Base-by-base conservation (phyloP, 768 basidiomycete genomes). In the Collybiopsis luxurians region DNA sequence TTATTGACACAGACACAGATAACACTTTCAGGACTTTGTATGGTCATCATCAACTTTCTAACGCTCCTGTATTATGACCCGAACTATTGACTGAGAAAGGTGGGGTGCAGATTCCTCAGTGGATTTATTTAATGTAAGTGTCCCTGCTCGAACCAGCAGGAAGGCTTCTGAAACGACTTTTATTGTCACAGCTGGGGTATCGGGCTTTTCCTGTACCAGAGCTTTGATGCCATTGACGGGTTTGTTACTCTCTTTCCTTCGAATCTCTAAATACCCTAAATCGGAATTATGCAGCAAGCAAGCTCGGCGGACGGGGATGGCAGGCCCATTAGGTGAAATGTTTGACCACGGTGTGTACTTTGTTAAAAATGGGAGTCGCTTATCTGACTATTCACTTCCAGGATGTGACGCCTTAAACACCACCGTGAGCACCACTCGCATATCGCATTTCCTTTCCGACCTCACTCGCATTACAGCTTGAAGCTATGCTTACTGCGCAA, bases 311-410 rank as follows among this genome's bases (percentile, higher is more conserved):
- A 96, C 95, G 1, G 94, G 94, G 1, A 98, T 97, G 92, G 90
- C 94, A n/a, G 92, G 97, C 4, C 96, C 96, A 24, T 74, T 98
- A 30, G 97, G 97, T 17, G 92, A 99, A 70, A 88, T 98, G 86
- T 99, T 99, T 69, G 97, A 99, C 67, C 97, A 98, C 71, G 96
- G 95, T 88, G 63, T 47, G 77, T 64, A 11, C 30, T 9, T 39
- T 38, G 15, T 28, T n/a, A 39, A 15, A 34, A 53, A 17, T 26
- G 17, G 28, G 34, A 11, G 2, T 30, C n/a, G 9, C 17, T 39
- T 47, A 23, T 2, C 30, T 44, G 42, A 36, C 50, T 53, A 43
- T 27, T 49, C 42, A 28, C 13, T 44, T 45, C 4, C 44, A 92
- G 90, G 90, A 3, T 95, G 91, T 66, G 94, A 96, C 67, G 95